phyloP scores from a whole-genome alignment of 805 yeast species.

The Saccharomycopsis sp. region DNA sequence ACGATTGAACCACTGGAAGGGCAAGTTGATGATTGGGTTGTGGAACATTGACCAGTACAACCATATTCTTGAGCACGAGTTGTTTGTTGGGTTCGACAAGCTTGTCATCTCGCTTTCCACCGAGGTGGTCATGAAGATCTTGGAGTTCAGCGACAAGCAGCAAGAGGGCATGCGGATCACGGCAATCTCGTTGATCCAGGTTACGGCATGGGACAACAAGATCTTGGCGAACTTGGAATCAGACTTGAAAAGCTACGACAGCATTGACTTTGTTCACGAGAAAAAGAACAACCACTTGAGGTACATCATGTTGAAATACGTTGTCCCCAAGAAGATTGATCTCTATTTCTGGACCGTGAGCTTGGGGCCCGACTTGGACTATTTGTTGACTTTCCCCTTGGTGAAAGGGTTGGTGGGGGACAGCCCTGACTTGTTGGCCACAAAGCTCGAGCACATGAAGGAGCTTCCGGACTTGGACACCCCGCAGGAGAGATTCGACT shows the following conservation, averaged over 20 bases:
- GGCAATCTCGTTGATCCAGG: constrained; percentile 23
- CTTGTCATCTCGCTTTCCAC: constrained; percentile 28
- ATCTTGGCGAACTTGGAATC: constrained; percentile 11
- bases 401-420: constrained; percentile 24
- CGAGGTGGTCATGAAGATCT: constrained; percentile 22
- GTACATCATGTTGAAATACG: constrained; percentile 3
- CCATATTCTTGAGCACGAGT: constrained; percentile 21
- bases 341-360: constrained; percentile 34
- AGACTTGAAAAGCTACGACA: not conserved
- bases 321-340: constrained; percentile 17
- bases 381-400: constrained; percentile 21
- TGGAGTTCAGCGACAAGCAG: constrained; percentile 21
- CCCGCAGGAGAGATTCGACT: not conserved
- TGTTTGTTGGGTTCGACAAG: constrained; percentile 25
- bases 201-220: constrained; percentile 21
- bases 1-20: constrained; percentile 26
- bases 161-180: constrained; percentile 20
- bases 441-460: constrained; percentile 1
- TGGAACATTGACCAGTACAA: constrained; percentile 29
- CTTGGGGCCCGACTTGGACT: constrained; percentile 22
- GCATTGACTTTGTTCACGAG: not conserved
- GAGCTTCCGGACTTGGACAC: not conserved
- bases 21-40: constrained; percentile 30
- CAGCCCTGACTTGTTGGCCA: constrained; percentile 20
- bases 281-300: constrained; percentile 1